A percentile compares a stretch with the other conserved stretches of the same genome.
Evolutionary conservation across 345 rosid species (phyloP).

Genomic region (Tarenaya hassleriana): DNA sequence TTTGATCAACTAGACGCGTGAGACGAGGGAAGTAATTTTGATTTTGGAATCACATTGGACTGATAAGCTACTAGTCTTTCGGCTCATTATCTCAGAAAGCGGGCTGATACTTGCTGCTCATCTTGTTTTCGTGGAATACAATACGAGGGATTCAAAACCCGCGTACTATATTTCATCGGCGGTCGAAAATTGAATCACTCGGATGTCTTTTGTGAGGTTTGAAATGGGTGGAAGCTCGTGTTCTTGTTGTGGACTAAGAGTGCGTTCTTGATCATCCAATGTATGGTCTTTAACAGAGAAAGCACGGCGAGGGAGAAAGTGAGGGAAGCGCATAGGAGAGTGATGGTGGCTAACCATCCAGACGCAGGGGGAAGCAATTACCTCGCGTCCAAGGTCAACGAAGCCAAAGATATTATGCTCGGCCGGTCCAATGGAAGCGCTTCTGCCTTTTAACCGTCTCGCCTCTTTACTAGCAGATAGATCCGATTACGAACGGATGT

Average conservation of each 20-base stretch:
- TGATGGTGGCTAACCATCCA: conserved; percentile 89
- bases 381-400: conserved; percentile 84
- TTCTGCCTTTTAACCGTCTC: conserved; percentile 51
- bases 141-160: no score
- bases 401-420: conserved; percentile 79
- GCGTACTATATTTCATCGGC: neutral
- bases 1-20: no score
- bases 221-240: conserved; percentile 4
- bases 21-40: no score
- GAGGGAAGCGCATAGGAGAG: conserved; percentile 83
- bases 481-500: no score
- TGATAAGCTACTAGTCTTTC: no score
- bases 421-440: conserved; percentile 55
- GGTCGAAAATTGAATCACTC: neutral
- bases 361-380: conserved; percentile 91
- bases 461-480: no score
- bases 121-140: no score
- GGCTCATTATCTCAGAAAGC: no score
- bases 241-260: conserved; percentile 10
- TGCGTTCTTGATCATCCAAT: no score
- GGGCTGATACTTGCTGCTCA: no score
- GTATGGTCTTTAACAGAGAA: conserved; percentile 63
- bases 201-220: neutral
- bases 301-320: conserved; percentile 57
- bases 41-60: no score